These are phyloP conservation scores for Solanum hybrid DNA, from an alignment of 305 asterid genomes.

Conservation along the genomic window DNA sequence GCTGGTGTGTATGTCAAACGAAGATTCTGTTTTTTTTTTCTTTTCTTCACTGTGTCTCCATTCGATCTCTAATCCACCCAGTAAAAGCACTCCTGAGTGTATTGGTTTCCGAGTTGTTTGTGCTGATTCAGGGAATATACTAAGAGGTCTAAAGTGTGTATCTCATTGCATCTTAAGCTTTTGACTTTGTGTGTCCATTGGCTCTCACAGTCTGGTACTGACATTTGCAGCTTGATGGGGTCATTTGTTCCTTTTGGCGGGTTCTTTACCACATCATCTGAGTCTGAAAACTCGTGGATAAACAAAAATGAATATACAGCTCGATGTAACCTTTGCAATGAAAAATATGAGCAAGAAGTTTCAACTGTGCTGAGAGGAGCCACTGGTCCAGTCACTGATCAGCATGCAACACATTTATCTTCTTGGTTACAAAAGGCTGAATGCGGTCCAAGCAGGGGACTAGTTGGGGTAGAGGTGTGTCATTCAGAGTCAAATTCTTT, in stretches of 20 bases:
- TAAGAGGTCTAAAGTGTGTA: background rate
- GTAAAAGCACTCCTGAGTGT: background rate
- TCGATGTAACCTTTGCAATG: slow-evolving; percentile 63
- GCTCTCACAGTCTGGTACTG: slow-evolving; percentile 31
- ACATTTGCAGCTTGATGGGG: slow-evolving; percentile 76
- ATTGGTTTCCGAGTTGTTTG: background rate
- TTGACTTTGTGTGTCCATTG: slow-evolving; percentile 14
- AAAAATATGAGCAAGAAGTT: slow-evolving; percentile 69
- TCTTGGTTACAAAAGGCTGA: slow-evolving; percentile 63
- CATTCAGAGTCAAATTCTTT: slow-evolving; percentile 16
- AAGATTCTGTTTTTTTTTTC: background rate
- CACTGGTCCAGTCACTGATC: slow-evolving; percentile 32
- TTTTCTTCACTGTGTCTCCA: background rate
- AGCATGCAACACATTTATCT: slow-evolving; percentile 31
- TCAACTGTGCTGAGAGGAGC: slow-evolving; percentile 38
- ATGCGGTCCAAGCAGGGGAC: slow-evolving; percentile 39
- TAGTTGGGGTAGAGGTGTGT: slow-evolving; percentile 52
- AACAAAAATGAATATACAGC: slow-evolving; percentile 25
- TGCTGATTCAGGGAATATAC: background rate
- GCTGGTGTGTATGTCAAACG: background rate
- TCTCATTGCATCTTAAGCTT: slow-evolving; percentile 14
- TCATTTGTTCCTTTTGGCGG: slow-evolving; percentile 97
- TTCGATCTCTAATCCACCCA: background rate
- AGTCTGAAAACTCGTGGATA: slow-evolving; percentile 32
- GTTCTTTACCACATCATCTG: slow-evolving; percentile 73